Percentiles rank a stretch among this genome's conserved stretches.
Conservation (phyloP, 1,284 basidiomycete genomes). For the Ustanciosporium gigantosporum region DNA sequence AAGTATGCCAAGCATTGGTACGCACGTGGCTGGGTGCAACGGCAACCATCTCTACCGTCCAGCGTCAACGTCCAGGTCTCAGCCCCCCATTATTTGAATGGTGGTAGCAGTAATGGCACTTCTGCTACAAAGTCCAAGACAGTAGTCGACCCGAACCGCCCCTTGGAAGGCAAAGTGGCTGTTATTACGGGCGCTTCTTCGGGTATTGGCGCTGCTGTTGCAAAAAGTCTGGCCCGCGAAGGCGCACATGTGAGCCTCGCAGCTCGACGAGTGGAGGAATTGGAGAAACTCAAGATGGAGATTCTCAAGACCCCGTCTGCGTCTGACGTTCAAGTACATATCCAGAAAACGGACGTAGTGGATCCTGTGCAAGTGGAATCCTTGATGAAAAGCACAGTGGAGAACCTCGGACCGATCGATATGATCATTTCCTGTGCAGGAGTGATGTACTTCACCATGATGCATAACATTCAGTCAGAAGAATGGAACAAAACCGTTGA, state of each 20-base stretch:
- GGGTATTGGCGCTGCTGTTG: constrained; percentile 62
- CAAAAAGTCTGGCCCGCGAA: constrained; percentile 39
- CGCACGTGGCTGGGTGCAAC: constrained; percentile 55
- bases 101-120: neutral
- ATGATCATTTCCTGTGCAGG: constrained; percentile 55
- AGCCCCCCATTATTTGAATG: no score
- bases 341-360: constrained; percentile 53
- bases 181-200: constrained; percentile 62
- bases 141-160: constrained; percentile 26
- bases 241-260: constrained; percentile 43
- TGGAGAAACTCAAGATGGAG: constrained; percentile 21
- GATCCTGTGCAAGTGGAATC: constrained; percentile 46
- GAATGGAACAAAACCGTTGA: constrained; percentile 60
- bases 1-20: constrained; percentile 58
- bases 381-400: constrained; percentile 37
- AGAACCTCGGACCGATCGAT: constrained; percentile 48
- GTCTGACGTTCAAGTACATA: constrained; percentile 25
- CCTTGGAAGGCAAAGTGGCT: constrained; percentile 57
- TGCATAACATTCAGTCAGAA: constrained; percentile 51
- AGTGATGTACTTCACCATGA: constrained; percentile 60
- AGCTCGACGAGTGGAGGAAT: constrained; percentile 33
- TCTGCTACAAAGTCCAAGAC: constrained; percentile 7
- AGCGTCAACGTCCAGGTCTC: neutral
- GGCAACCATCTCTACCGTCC: constrained; percentile 14
- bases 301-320: constrained; percentile 7